Evolutionary conservation across 257 asterid species (phyloP).

Genomic region (Prunella vulgaris): DNA sequence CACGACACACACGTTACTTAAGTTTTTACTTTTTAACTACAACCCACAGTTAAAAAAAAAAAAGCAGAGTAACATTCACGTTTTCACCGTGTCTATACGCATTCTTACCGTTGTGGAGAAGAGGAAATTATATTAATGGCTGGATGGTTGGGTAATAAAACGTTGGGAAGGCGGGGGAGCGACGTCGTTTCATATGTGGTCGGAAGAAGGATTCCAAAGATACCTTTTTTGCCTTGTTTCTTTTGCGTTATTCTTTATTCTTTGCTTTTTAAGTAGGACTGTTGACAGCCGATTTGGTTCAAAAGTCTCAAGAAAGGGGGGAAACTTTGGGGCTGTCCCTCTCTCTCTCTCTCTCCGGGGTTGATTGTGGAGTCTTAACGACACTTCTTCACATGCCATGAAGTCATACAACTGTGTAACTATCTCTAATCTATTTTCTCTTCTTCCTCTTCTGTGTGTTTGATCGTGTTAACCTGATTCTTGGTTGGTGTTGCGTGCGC

Average conservation of each 20-base stretch:
- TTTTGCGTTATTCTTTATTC: slow-evolving; percentile 38
- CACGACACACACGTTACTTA: neutral
- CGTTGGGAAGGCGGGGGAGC: neutral
- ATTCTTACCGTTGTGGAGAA: neutral
- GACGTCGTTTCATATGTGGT: slow-evolving; percentile 26
- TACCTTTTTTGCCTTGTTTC: slow-evolving; percentile 41
- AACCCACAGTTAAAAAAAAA: neutral
- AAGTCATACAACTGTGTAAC: slow-evolving; percentile 37
- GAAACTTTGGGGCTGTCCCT: neutral
- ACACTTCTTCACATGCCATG: slow-evolving; percentile 35
- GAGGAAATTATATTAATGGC: neutral
- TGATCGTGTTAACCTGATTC: neutral
- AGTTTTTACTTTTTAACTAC: neutral
- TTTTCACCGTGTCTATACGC: neutral
- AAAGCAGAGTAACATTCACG: neutral
- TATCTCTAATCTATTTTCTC: neutral
- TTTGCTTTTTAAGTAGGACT: slow-evolving; percentile 30
- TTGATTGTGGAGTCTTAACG: neutral
- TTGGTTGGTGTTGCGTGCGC: too few species aligned
- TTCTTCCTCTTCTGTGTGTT: neutral
- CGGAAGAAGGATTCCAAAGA: neutral
- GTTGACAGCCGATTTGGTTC: slow-evolving; percentile 18
- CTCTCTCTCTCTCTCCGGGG: slow-evolving; percentile 1
- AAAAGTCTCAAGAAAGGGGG: slow-evolving; percentile 14
- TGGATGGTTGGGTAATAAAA: neutral